These are phyloP conservation scores for Candida glucosophila DNA, from an alignment of 1,139 yeast genomes.

Conservation along the genomic window DNA sequence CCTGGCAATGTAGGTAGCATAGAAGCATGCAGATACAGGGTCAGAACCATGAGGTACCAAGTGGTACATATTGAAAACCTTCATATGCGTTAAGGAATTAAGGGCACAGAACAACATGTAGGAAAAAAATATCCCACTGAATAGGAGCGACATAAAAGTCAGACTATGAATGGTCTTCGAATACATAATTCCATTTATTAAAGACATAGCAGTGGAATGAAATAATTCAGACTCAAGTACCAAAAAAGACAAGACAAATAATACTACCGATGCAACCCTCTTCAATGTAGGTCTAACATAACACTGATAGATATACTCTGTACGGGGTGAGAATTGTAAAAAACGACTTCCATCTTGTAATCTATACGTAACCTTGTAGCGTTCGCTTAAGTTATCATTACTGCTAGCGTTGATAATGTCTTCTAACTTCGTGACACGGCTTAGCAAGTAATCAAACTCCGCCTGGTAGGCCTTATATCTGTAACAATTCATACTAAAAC, in stretches of 20 bases:
- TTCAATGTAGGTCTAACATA: constrained; percentile 39
- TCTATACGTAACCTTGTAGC: constrained; percentile 23
- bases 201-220: constrained; percentile 59
- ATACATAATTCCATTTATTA: constrained; percentile 43
- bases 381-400: constrained; percentile 11
- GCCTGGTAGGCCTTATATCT: constrained; percentile 34
- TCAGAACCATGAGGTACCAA: constrained; percentile 62
- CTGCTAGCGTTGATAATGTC: constrained; percentile 30
- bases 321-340: constrained; percentile 14
- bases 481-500: constrained; percentile 29
- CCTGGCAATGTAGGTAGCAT: constrained; percentile 74
- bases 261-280: constrained; percentile 28
- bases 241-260: constrained; percentile 36
- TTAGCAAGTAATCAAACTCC: constrained; percentile 29
- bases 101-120: constrained; percentile 65
- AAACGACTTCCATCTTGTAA: constrained; percentile 12
- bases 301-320: constrained; percentile 25
- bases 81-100: constrained; percentile 56
- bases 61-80: constrained; percentile 70
- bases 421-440: constrained; percentile 29
- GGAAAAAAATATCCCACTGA: constrained; percentile 38
- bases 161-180: constrained; percentile 11
- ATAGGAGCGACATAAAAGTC: constrained; percentile 22
- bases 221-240: constrained; percentile 67
- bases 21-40: constrained; percentile 67